These are phyloP conservation scores for Lantana camara DNA, from an alignment of 257 asterid genomes.

Conservation along the genomic window DNA sequence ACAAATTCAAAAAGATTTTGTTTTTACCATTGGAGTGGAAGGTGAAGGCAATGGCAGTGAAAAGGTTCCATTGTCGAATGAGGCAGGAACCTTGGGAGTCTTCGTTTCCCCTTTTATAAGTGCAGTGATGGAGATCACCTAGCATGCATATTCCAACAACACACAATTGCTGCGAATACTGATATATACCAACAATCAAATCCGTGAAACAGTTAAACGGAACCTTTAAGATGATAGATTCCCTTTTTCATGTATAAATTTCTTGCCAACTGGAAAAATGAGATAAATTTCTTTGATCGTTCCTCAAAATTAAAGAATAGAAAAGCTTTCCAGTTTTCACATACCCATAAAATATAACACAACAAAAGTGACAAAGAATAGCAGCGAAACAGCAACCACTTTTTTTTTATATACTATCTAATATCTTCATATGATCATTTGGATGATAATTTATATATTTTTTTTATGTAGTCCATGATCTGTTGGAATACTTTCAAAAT, in stretches of 20 bases:
- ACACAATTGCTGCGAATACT: conserved; percentile 72
- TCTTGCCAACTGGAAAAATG: no score
- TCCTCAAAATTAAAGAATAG: no score
- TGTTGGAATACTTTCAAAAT: no score
- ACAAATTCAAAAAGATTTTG: not conserved
- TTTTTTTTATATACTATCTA: no score
- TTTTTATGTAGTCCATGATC: no score
- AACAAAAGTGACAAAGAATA: conserved; percentile 58
- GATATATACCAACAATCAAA: no score
- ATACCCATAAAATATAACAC: conserved; percentile 82
- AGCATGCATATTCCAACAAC: conserved; percentile 89
- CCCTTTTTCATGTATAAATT: no score
- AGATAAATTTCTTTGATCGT: no score
- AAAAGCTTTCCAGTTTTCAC: conserved; percentile 27
- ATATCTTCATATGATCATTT: no score
- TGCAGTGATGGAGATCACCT: conserved; percentile 77
- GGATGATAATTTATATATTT: no score
- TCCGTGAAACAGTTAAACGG: no score
- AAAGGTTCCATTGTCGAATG: conserved; percentile 65
- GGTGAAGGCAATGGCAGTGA: conserved; percentile 91
- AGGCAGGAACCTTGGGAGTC: conserved; percentile 65
- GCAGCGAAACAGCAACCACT: conserved; percentile 61
- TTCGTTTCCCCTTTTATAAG: conserved; percentile 60
- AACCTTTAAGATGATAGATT: no score
- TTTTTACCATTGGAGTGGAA: conserved; percentile 90